Percentiles rank a stretch among this genome's conserved stretches.
Conservation (phyloP, 2,329 filamentous ascomycete genomes). For the Botryotinia globosa region DNA sequence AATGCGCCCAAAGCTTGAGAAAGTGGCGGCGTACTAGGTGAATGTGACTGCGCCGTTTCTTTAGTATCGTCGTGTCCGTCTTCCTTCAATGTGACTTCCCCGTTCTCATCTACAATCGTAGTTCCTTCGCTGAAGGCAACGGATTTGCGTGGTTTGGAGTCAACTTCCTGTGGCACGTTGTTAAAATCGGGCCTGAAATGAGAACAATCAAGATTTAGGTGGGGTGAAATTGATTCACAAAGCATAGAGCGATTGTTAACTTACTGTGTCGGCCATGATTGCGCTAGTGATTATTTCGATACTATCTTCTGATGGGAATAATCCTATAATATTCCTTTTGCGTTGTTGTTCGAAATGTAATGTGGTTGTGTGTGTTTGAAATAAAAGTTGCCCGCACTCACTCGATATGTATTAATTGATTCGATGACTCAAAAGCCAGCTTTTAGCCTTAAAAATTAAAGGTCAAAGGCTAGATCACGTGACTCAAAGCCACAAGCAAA, state of each 20-base stretch:
- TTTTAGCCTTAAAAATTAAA: background rate
- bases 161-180: constrained; percentile 29
- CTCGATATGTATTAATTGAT: background rate
- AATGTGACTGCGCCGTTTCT: constrained; percentile 78
- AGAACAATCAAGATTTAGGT: constrained; percentile 29
- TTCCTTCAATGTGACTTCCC: constrained; percentile 74
- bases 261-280: constrained; percentile 22
- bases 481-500: background rate
- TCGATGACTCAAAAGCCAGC: constrained; percentile 12
- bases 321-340: background rate
- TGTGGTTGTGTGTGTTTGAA: background rate
- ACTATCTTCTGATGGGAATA: background rate
- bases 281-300: background rate
- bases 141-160: constrained; percentile 75
- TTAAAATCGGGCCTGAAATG: constrained; percentile 16
- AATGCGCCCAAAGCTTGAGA: constrained; percentile 54
- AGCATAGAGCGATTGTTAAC: background rate
- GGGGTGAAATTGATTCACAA: constrained; percentile 15
- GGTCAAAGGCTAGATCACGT: background rate
- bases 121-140: constrained; percentile 90
- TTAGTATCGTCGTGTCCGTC: constrained; percentile 69
- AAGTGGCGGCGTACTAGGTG: constrained; percentile 60
- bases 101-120: constrained; percentile 85
- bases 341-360: background rate
- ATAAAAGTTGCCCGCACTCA: background rate